phyloP scores from a whole-genome alignment of 176 grass and related monocot species.

The Carex myosuroides region DNA sequence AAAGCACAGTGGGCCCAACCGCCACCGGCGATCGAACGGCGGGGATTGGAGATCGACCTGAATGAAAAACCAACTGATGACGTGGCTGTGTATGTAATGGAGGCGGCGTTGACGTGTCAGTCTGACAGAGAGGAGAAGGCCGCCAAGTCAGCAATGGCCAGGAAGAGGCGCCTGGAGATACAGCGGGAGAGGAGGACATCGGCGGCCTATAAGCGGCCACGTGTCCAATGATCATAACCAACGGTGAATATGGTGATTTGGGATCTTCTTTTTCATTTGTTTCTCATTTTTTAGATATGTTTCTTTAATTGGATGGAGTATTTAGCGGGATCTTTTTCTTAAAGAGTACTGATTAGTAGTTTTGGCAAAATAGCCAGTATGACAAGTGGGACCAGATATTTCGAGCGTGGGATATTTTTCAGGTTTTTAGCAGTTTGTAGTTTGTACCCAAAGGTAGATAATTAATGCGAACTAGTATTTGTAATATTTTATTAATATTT shows the following conservation, averaged over 20 bases:
- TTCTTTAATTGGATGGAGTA: neutral
- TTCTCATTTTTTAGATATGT: neutral
- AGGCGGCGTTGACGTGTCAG: neutral
- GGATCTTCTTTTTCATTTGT: neutral
- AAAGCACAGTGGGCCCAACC: neutral
- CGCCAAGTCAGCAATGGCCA: neutral
- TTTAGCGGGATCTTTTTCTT: neutral
- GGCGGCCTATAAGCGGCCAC: neutral
- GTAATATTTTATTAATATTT: neutral
- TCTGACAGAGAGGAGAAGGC: neutral
- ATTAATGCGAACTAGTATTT: neutral
- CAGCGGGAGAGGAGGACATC: slow-evolving; percentile 11
- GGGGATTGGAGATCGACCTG: neutral
- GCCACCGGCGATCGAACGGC: neutral
- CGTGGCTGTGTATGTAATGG: neutral
- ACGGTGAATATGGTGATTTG: neutral
- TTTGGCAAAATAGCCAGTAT: neutral
- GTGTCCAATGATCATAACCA: neutral
- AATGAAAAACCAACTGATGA: slow-evolving; percentile 8
- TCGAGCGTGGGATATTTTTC: neutral
- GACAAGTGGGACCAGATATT: slow-evolving; percentile 1
- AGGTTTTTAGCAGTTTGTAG: neutral
- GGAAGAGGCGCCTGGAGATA: slow-evolving; percentile 7
- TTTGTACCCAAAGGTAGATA: neutral
- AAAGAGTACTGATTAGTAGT: neutral